A percentile compares a stretch with the other conserved stretches of the same genome.
Conservation (phyloP, 2,329 filamentous ascomycete species). For the Alternaria conjuncta region DNA sequence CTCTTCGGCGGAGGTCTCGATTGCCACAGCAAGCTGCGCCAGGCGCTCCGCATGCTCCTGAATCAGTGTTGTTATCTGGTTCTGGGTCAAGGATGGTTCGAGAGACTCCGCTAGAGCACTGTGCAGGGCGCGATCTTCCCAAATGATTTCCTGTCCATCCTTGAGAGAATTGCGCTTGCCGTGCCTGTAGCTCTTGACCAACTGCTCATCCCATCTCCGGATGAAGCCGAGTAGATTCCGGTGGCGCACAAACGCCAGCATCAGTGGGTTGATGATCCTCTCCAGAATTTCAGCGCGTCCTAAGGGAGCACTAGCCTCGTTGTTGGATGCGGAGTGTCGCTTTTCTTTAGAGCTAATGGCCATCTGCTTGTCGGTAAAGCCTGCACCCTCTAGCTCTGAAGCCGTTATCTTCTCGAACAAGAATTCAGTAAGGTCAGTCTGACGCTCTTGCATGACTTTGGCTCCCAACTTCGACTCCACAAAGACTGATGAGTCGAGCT, state of each 20-base stretch:
- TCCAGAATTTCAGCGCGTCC: conserved; percentile 13
- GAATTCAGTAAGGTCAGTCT: conserved; percentile 33
- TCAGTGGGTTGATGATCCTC: conserved; percentile 38
- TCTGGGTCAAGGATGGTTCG: conserved; percentile 42
- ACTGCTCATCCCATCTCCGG: conserved; percentile 43
- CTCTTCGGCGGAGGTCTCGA: conserved; percentile 16
- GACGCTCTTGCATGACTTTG: conserved; percentile 16
- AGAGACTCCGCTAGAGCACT: conserved; percentile 31
- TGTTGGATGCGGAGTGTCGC: background rate
- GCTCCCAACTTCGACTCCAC: conserved; percentile 23
- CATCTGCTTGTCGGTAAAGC: conserved; percentile 9
- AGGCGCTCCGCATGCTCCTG: conserved; percentile 36
- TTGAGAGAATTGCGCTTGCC: conserved; percentile 26
- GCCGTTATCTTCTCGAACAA: conserved; percentile 41
- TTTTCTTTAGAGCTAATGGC: conserved; percentile 11
- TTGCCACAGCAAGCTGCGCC: conserved; percentile 16
- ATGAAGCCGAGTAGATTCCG: conserved; percentile 45
- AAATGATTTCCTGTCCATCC: conserved; percentile 29
- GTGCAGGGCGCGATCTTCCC: conserved; percentile 37
- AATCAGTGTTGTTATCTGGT: conserved; percentile 40
- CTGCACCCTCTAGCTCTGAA: conserved; percentile 17
- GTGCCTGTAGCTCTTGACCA: conserved; percentile 25
- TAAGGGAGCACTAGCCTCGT: background rate
- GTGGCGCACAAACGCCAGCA: conserved; percentile 44
- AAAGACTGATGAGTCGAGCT: conserved; percentile 43